Conservation (phyloP, 768 basidiomycete genomes). For the Boletus rufocinnamomeus region DNA sequence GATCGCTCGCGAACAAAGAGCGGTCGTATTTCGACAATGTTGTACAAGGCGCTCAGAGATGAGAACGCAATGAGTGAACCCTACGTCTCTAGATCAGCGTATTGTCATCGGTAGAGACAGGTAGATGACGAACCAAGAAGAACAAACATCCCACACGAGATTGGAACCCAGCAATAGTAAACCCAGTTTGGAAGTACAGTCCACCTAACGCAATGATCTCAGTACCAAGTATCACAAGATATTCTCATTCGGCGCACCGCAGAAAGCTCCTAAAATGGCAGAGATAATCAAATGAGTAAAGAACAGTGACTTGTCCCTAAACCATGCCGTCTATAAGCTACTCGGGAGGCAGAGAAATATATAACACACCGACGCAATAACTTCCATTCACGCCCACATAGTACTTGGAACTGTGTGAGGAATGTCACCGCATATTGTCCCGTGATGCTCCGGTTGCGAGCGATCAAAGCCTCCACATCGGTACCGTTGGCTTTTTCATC, state of each 20-base stretch:
- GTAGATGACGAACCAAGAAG: conserved; percentile 64
- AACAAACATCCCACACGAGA: conserved; percentile 92
- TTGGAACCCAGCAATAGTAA: conserved; percentile 91
- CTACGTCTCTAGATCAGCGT: conserved; percentile 38
- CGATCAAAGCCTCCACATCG: conserved; percentile 25
- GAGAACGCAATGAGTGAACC: conserved; percentile 92
- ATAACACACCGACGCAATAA: conserved; percentile 60
- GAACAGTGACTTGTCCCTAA: conserved; percentile 82
- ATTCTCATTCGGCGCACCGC: conserved; percentile 49
- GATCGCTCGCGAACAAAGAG: conserved; percentile 91
- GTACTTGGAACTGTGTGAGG: conserved; percentile 83
- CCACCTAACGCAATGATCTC: conserved; percentile 54
- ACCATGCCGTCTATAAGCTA: not conserved
- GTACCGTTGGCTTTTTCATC: conserved; percentile 16
- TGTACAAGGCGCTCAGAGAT: conserved; percentile 85
- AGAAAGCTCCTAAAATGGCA: conserved; percentile 79
- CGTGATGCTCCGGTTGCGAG: conserved; percentile 17
- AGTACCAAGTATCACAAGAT: not conserved
- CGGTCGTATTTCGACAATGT: conserved; percentile 78
- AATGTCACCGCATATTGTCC: conserved; percentile 70
- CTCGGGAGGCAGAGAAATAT: not conserved
- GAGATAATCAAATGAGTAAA: conserved; percentile 75
- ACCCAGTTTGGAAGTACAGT: conserved; percentile 77
- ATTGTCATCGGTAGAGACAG: not conserved
- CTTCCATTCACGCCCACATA: conserved; percentile 86